phyloP scores from a whole-genome alignment of 1,284 basidiomycete species.

The Lignosus rhinocerotis region DNA sequence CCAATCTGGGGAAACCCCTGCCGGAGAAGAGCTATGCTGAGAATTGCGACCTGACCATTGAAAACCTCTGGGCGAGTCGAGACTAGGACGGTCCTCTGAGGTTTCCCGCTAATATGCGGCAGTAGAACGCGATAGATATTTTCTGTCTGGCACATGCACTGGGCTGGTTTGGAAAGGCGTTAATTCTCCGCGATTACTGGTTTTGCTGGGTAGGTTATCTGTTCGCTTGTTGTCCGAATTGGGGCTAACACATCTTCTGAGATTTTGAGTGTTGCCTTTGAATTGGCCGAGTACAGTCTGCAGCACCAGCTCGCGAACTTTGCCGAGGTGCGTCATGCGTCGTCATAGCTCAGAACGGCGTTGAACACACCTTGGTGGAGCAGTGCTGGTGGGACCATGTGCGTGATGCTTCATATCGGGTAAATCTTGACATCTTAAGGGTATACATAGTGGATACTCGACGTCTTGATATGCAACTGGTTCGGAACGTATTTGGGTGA shows the following conservation, averaged over 20 bases:
- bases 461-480: slow-evolving; percentile 86
- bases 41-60: slow-evolving; percentile 65
- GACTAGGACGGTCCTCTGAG: slow-evolving; percentile 12
- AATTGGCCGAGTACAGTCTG: slow-evolving; percentile 82
- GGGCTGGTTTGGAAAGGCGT: slow-evolving; percentile 86
- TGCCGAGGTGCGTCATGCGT: slow-evolving; percentile 59
- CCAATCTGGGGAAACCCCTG: slow-evolving; percentile 66
- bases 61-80: slow-evolving; percentile 64
- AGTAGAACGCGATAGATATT: slow-evolving; percentile 74
- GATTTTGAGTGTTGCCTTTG: slow-evolving; percentile 85
- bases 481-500: slow-evolving; percentile 77
- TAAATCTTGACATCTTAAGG: slow-evolving; percentile 13
- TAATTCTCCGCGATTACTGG: slow-evolving; percentile 86
- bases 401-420: slow-evolving; percentile 33
- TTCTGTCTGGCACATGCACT: slow-evolving; percentile 81
- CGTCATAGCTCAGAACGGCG: slow-evolving; percentile 14
- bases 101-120: slow-evolving; percentile 9
- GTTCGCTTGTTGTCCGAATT: slow-evolving; percentile 1
- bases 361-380: slow-evolving; percentile 15
- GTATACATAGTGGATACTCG: slow-evolving; percentile 70
- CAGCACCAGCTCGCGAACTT: slow-evolving; percentile 85
- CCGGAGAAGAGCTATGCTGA: slow-evolving; percentile 85
- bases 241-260: slow-evolving; percentile 31
- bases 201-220: slow-evolving; percentile 72
- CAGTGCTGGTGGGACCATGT: slow-evolving; percentile 92